Base-by-base conservation (phyloP, 148 eudicot genomes). In the Cornus controversa region DNA sequence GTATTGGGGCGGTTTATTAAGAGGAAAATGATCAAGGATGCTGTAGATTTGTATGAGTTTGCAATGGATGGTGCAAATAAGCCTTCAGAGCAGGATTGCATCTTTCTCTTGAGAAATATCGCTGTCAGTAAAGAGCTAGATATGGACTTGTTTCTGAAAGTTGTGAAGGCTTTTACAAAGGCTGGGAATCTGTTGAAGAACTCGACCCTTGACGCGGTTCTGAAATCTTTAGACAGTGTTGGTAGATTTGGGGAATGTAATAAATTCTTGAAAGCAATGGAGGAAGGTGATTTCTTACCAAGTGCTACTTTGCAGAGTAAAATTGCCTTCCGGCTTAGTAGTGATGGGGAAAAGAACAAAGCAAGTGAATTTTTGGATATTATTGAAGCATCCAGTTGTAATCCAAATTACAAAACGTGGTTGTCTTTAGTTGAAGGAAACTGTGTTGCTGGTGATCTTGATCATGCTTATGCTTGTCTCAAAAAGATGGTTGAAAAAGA, bases 141-240 rank as follows among this genome's bases (percentile, higher is more conserved):
- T 80, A 84, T 91, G 84, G 86, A 85, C 45, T 80, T 91, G 82
- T 88, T 92, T 79, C 40, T 71, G 25, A 86, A 81, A 77, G 91
- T 89, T 66, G 80, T 90, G 37, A 81, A 78, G 84, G 73, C 81
- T 29, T 91, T 69, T 83, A 89, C 80, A 0, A 89, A 78, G 29
- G 80, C 83, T 60, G 96, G 96, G 29, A 82, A 79, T 80, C 78
- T 69, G 66, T 70, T 91, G 78, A 80, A 84, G 0, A 80, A 85
- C 82, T 70, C 82, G 18, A 84, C 77, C 69, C 40, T 91, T 36
- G 86, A 91, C 81, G 77, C 91, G 0, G 91, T 89, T 72, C 80
- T 92, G 24, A 94, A 92, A 83, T 88, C 98, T 62, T 84, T 94
- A 72, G 86, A 78, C 7, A 89, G 94, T 79, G 94, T 89, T 70